Conservation (phyloP, 345 rosid genomes). For the Brassica napus region DNA sequence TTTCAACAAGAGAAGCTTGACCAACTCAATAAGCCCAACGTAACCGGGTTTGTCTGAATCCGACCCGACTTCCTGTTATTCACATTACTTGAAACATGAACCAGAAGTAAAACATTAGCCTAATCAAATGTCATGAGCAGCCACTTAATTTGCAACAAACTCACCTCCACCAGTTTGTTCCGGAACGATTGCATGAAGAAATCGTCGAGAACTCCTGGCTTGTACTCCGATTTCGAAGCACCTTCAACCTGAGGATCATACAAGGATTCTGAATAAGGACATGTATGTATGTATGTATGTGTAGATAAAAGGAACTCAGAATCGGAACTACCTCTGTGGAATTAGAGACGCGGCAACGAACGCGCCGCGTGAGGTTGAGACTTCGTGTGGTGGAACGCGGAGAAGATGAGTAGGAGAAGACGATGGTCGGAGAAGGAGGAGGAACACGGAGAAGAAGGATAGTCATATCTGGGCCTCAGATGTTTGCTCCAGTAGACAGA, state of each 20-base stretch:
- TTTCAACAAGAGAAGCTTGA: slow-evolving; percentile 62
- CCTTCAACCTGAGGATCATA: slow-evolving; percentile 37
- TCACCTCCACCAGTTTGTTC: slow-evolving; percentile 69
- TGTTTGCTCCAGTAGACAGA: not conserved
- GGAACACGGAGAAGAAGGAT: slow-evolving; percentile 18
- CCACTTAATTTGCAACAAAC: not conserved
- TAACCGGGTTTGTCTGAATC: slow-evolving; percentile 87
- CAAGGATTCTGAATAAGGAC: not conserved
- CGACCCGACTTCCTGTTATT: slow-evolving; percentile 89
- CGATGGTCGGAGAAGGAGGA: slow-evolving; percentile 24
- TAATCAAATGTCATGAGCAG: slow-evolving; percentile 7
- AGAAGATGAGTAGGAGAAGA: slow-evolving; percentile 21
- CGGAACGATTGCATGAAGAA: slow-evolving; percentile 67
- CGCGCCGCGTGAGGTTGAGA: not conserved
- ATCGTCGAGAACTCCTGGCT: slow-evolving; percentile 54
- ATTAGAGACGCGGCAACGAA: slow-evolving; percentile 28
- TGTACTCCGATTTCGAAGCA: slow-evolving; percentile 53
- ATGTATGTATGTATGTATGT: not conserved
- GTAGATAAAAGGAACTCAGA: no score
- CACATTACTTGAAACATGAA: slow-evolving; percentile 34
- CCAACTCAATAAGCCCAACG: slow-evolving; percentile 77
- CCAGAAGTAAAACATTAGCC: slow-evolving; percentile 4
- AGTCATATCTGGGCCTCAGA: slow-evolving; percentile 29
- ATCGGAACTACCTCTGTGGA: slow-evolving; percentile 24
- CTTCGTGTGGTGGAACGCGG: not conserved